phyloP scores from a whole-genome alignment of 164 flowering plant genomes.

The Tetrastigma voinierianum region DNA sequence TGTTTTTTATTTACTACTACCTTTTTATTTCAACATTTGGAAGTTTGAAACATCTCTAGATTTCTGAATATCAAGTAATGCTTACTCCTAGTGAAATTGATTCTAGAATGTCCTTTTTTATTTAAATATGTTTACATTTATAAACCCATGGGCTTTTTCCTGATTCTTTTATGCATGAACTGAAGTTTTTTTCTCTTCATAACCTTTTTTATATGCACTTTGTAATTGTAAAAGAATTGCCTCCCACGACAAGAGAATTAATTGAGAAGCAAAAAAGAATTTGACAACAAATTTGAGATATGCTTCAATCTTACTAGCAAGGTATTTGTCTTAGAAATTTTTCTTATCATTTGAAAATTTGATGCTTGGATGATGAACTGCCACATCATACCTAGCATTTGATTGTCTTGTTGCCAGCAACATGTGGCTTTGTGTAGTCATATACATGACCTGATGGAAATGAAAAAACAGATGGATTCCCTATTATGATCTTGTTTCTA shows the following conservation, averaged over 20 bases:
- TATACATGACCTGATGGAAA: too few species aligned
- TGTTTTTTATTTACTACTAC: background rate
- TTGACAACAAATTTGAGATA: slow-evolving; percentile 62
- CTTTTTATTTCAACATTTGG: background rate
- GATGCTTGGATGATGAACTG: background rate
- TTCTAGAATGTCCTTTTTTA: background rate
- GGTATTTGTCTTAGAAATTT: slow-evolving; percentile 38
- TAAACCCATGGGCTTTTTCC: background rate
- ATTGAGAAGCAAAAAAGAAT: slow-evolving; percentile 54
- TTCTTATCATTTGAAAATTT: background rate
- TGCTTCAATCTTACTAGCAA: slow-evolving; percentile 54
- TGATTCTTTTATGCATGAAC: background rate
- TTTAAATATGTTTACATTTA: too few species aligned
- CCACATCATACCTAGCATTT: background rate
- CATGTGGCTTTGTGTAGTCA: background rate
- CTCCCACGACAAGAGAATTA: slow-evolving; percentile 38
- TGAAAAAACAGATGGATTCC: too few species aligned
- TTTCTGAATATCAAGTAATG: background rate
- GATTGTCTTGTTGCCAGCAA: background rate
- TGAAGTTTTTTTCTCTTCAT: background rate
- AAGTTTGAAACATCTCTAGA: background rate
- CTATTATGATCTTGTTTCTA: too few species aligned
- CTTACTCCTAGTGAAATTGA: background rate
- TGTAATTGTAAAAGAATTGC: slow-evolving; percentile 48
- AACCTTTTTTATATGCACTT: background rate